phyloP scores from a whole-genome alignment of 805 yeast species.

The Candida namnaoensis region DNA sequence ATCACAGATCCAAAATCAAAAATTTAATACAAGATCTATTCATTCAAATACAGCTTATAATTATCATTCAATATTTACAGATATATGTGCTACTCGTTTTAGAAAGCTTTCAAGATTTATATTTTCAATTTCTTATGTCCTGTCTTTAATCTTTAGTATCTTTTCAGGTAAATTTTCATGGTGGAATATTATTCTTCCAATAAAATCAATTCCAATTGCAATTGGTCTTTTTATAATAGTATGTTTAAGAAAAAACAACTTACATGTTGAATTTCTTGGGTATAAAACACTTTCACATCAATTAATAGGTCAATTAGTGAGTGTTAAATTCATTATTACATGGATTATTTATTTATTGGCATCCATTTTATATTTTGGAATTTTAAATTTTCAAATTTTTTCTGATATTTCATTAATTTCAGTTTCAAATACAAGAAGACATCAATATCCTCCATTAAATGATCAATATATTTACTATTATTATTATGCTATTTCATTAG shows the following conservation, averaged over 20 bases:
- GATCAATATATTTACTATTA: conserved; percentile 40
- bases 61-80: conserved; percentile 29
- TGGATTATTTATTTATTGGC: conserved; percentile 13
- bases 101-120: conserved; percentile 28
- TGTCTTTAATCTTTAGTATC: conserved; percentile 16
- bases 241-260: conserved; percentile 28
- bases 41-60: conserved; percentile 14
- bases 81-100: conserved; percentile 30
- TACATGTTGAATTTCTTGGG: conserved; percentile 27
- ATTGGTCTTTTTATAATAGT: conserved; percentile 23
- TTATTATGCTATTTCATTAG: conserved; percentile 32
- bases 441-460: conserved; percentile 31
- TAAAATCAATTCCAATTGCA: conserved; percentile 19
- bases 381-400: conserved; percentile 13
- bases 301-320: conserved; percentile 15
- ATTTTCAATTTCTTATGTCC: conserved; percentile 18
- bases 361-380: conserved; percentile 15
- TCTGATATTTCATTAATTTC: conserved; percentile 11
- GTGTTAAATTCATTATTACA: conserved; percentile 14
- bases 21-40: not conserved
- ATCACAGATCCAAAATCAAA: not conserved
- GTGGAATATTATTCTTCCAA: conserved; percentile 18
- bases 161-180: conserved; percentile 13
- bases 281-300: conserved; percentile 21
- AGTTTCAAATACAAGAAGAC: conserved; percentile 23